A percentile compares a stretch with the other conserved stretches of the same genome.
Conservation (phyloP, 163 green algal species). For the Chlorella variabilis region DNA sequence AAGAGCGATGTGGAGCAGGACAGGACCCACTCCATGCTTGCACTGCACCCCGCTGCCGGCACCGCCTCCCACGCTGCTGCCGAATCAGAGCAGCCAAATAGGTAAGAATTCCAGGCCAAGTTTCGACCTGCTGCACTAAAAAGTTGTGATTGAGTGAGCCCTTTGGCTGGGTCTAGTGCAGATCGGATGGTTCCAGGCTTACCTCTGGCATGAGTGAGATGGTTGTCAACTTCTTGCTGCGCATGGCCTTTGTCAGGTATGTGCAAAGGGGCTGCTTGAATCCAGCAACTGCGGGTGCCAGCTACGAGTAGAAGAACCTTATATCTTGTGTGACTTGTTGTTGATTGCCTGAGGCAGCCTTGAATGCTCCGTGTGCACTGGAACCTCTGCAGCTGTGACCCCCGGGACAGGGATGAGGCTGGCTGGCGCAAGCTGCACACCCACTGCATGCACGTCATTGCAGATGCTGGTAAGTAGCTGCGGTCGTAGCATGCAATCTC, state of each 20-base stretch:
- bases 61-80: too few species aligned
- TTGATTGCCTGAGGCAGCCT: too few species aligned
- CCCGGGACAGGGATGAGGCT: constrained; percentile 43
- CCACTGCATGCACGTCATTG: constrained; percentile 71
- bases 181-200: constrained; percentile 66
- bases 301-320: too few species aligned
- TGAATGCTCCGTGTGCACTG: neutral
- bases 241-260: constrained; percentile 81
- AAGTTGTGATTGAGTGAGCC: too few species aligned
- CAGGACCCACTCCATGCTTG: neutral
- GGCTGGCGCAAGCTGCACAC: constrained; percentile 58
- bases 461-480: constrained; percentile 2
- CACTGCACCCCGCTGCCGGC: too few species aligned
- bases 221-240: constrained; percentile 90
- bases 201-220: constrained; percentile 75
- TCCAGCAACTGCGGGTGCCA: too few species aligned
- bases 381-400: constrained; percentile 32
- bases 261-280: neutral
- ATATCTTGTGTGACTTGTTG: neutral
- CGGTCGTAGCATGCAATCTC: neutral
- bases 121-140: too few species aligned
- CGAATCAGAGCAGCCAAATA: too few species aligned
- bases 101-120: too few species aligned
- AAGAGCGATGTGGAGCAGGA: neutral
- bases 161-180: too few species aligned